phyloP scores from a whole-genome alignment of 176 grass and related monocot genomes.

The Oryza meyeriana region DNA sequence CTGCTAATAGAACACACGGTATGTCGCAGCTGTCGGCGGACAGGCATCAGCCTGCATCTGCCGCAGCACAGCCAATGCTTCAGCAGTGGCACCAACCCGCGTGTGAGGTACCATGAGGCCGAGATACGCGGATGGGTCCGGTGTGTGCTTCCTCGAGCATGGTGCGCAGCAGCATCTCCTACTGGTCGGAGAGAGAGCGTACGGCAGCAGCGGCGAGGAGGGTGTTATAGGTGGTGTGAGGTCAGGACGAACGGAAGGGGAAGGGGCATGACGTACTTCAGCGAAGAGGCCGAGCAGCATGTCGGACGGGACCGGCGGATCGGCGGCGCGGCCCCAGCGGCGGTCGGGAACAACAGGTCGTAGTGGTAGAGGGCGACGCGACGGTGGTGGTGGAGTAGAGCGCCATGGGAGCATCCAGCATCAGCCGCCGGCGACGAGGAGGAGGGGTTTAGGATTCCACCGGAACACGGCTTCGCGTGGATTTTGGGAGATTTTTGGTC shows the following conservation, averaged over 20 bases:
- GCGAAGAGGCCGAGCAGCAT: constrained; percentile 79
- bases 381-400: constrained; percentile 41
- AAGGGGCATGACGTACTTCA: constrained; percentile 83
- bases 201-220: constrained; percentile 67
- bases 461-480: constrained; percentile 8
- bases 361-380: constrained; percentile 45
- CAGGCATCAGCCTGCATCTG: constrained; percentile 91
- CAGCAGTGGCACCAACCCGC: constrained; percentile 45
- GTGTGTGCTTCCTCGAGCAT: constrained; percentile 80
- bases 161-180: constrained; percentile 85
- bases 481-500: constrained; percentile 39
- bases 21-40: constrained; percentile 59
- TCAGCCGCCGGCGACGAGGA: background rate
- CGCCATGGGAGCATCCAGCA: constrained; percentile 35
- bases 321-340: constrained; percentile 39
- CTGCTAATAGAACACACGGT: constrained; percentile 86
- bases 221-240: constrained; percentile 93
- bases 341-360: constrained; percentile 29
- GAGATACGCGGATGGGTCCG: constrained; percentile 67
- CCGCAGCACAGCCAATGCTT: constrained; percentile 68
- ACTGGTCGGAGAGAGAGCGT: constrained; percentile 63
- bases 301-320: constrained; percentile 70
- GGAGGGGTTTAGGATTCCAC: constrained; percentile 45
- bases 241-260: constrained; percentile 69
- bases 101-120: constrained; percentile 83